Percentiles rank a stretch among this genome's conserved stretches.
These are phyloP conservation scores for Stephania yunnanensis DNA, from an alignment of 164 flowering plant genomes.

Conservation along the genomic window DNA sequence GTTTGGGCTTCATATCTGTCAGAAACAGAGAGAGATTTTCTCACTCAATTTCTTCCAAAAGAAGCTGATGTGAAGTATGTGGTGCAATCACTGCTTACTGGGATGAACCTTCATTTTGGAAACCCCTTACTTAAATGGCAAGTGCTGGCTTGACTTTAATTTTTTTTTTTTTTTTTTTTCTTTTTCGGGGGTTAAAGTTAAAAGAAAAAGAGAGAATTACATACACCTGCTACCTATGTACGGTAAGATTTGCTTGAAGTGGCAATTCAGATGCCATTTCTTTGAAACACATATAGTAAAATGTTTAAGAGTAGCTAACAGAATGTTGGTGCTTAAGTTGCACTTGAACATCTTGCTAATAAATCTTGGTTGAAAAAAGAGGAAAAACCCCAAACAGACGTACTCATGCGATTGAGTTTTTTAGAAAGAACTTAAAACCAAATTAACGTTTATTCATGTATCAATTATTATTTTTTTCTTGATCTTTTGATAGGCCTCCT, in stretches of 20 bases:
- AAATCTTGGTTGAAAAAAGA: background rate
- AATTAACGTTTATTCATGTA: background rate
- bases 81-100: constrained; percentile 53
- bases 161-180: background rate
- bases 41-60: constrained; percentile 65
- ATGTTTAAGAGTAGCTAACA: background rate
- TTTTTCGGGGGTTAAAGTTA: background rate
- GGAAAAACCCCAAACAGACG: background rate
- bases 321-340: background rate
- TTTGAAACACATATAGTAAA: background rate
- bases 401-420: too few relatives aligned
- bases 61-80: constrained; percentile 41
- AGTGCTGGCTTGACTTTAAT: constrained; percentile 16
- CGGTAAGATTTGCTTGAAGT: background rate
- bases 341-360: background rate
- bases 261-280: background rate
- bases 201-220: background rate
- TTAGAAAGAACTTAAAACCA: background rate
- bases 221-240: background rate
- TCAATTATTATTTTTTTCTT: background rate
- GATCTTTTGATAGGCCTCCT: background rate
- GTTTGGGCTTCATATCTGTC: constrained; percentile 64
- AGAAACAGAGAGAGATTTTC: constrained; percentile 56
- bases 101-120: constrained; percentile 75
- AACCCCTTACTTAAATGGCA: constrained; percentile 74